Conservation (phyloP, 306 rosid species). For the Coriaria nepalensis region DNA sequence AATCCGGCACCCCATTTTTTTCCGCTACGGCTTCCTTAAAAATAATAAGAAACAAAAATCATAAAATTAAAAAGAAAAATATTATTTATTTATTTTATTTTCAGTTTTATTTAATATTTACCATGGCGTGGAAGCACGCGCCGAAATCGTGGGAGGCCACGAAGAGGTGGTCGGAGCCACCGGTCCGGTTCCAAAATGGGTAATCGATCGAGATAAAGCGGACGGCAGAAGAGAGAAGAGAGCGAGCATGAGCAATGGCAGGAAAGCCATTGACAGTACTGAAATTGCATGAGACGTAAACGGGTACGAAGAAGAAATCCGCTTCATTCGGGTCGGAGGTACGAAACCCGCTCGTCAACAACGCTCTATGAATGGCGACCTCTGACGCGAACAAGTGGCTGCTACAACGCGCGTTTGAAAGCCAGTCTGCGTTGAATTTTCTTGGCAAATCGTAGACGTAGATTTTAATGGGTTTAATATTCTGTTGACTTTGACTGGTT, state of each 20-base stretch:
- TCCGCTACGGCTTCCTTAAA: slow-evolving; percentile 70
- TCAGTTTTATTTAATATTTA: slow-evolving; percentile 2
- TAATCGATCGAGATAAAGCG: slow-evolving; percentile 30
- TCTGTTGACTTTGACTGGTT: slow-evolving; percentile 18
- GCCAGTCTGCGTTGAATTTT: slow-evolving; percentile 54
- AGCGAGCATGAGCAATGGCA: slow-evolving; percentile 84
- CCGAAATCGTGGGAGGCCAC: slow-evolving; percentile 92
- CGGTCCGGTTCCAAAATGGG: slow-evolving; percentile 64
- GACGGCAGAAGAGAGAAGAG: slow-evolving; percentile 52
- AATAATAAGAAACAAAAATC: background rate
- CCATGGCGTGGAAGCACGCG: slow-evolving; percentile 88
- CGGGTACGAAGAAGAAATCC: slow-evolving; percentile 82
- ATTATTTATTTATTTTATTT: background rate
- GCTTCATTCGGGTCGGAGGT: slow-evolving; percentile 62
- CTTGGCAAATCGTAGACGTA: slow-evolving; percentile 66
- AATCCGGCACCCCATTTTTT: slow-evolving; percentile 56
- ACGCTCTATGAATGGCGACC: slow-evolving; percentile 66
- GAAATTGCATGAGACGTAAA: slow-evolving; percentile 88
- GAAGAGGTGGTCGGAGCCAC: slow-evolving; percentile 75
- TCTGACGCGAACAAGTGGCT: slow-evolving; percentile 71
- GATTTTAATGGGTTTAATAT: slow-evolving; percentile 34
- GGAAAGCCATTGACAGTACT: slow-evolving; percentile 83
- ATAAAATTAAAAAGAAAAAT: background rate
- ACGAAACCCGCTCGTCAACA: slow-evolving; percentile 44
- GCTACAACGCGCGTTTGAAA: slow-evolving; percentile 40